Conservation (phyloP, 805 yeast species). For the Yamadazyma insecticola region DNA sequence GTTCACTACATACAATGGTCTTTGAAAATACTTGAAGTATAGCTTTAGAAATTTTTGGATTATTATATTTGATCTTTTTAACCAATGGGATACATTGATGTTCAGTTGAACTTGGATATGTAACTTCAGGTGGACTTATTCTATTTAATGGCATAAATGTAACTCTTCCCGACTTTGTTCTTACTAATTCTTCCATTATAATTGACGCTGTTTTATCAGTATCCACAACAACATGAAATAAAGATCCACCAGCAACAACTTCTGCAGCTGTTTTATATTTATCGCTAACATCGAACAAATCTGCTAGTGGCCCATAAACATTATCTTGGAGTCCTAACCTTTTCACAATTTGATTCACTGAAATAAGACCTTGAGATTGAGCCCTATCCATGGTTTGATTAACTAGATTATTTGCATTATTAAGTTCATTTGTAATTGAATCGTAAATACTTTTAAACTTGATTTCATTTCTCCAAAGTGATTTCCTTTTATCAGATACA, state of each 20-base stretch:
- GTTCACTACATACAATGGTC: conserved; percentile 68
- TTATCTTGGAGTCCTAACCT: conserved; percentile 49
- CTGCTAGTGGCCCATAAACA: conserved; percentile 84
- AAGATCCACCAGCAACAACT: conserved; percentile 79
- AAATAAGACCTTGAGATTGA: conserved; percentile 62
- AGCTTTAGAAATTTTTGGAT: conserved; percentile 53
- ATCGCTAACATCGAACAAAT: conserved; percentile 73
- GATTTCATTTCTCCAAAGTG: conserved; percentile 76
- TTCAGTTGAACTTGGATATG: conserved; percentile 55
- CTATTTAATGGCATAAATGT: conserved; percentile 89
- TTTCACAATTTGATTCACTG: conserved; percentile 60
- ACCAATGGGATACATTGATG: conserved; percentile 72
- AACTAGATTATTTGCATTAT: conserved; percentile 54
- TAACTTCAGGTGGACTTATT: conserved; percentile 29
- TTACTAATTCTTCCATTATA: conserved; percentile 69
- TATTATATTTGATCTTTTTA: conserved; percentile 62
- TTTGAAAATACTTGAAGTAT: conserved; percentile 77
- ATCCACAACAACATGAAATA: conserved; percentile 88
- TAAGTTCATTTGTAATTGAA: conserved; percentile 51
- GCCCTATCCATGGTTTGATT: conserved; percentile 73
- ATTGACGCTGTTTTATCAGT: conserved; percentile 77
- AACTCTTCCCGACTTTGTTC: conserved; percentile 74
- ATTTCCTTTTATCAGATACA: conserved; percentile 63
- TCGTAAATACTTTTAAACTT: conserved; percentile 53
- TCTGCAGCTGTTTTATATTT: conserved; percentile 85